These are phyloP conservation scores for Calonectria henricotiae DNA, from an alignment of 2,329 filamentous ascomycete genomes.

Conservation along the genomic window DNA sequence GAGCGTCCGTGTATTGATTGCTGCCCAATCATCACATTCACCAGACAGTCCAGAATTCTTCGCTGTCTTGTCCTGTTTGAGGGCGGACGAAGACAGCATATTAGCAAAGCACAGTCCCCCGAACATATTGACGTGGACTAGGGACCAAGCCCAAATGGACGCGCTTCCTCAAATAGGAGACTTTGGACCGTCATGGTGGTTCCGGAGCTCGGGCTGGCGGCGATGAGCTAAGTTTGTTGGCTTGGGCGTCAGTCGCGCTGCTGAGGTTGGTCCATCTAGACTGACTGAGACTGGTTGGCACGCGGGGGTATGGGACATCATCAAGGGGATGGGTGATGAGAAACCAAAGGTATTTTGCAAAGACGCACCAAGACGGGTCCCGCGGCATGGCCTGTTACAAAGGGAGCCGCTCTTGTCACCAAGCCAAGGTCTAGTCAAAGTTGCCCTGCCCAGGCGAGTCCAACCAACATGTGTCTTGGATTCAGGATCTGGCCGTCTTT, in stretches of 20 bases:
- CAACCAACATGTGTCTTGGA: constrained; percentile 34
- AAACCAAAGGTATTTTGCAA: constrained; percentile 31
- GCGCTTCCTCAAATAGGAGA: constrained; percentile 5
- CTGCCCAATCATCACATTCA: constrained; percentile 9
- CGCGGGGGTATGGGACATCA: constrained; percentile 25
- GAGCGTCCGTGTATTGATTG: background rate
- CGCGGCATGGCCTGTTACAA: constrained; percentile 35
- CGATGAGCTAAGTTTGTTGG: constrained; percentile 13
- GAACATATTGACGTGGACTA: constrained; percentile 33
- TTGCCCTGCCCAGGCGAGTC: constrained; percentile 22
- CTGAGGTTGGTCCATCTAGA: constrained; percentile 5
- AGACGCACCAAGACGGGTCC: constrained; percentile 27
- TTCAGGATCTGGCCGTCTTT: constrained; percentile 27
- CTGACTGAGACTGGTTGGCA: background rate
- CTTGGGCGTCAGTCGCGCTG: constrained; percentile 20
- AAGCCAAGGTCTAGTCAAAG: constrained; percentile 22
- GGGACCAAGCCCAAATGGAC: constrained; percentile 15
- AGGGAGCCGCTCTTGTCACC: constrained; percentile 26
- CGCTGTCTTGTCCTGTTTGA: constrained; percentile 20
- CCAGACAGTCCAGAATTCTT: background rate
- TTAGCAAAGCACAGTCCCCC: constrained; percentile 24
- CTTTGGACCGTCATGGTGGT: constrained; percentile 17
- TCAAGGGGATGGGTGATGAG: constrained; percentile 17
- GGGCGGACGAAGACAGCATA: constrained; percentile 24
- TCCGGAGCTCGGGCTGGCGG: constrained; percentile 14